Evolutionary conservation across 345 rosid species (phyloP).

Genomic region (Gynandropsis gynandra): DNA sequence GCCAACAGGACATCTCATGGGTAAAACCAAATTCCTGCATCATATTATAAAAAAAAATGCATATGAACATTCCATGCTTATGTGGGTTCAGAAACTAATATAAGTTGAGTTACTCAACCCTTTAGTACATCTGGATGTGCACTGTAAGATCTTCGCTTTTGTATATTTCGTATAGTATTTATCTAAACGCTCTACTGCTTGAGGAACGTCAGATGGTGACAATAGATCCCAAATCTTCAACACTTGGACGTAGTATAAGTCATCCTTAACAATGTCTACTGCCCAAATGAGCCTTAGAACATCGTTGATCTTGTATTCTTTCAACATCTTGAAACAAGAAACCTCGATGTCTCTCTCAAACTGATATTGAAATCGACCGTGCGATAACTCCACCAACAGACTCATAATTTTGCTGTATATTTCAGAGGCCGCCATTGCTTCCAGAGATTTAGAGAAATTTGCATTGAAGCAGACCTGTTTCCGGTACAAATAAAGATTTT

Average conservation of each 20-base stretch:
- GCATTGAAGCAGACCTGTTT: conserved; percentile 28
- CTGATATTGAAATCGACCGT: conserved; percentile 29
- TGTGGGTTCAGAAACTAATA: not conserved
- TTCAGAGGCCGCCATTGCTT: conserved; percentile 4
- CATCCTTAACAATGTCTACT: conserved; percentile 27
- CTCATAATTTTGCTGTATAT: conserved; percentile 11
- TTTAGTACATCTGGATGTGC: conserved; percentile 15
- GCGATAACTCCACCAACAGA: conserved; percentile 19
- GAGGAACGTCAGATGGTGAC: conserved; percentile 10
- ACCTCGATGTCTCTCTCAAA: conserved; percentile 1
- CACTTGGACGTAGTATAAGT: conserved; percentile 20
- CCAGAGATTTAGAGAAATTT: conserved; percentile 22
- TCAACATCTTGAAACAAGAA: conserved; percentile 26
- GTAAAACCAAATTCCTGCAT: conserved; percentile 15
- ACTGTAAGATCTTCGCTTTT: conserved; percentile 3
- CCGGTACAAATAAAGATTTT: conserved; percentile 11
- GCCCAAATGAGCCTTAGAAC: conserved; percentile 25
- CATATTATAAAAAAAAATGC: not conserved
- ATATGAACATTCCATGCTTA: not conserved
- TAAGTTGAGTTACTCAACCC: conserved; percentile 17
- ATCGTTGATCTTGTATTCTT: conserved; percentile 40
- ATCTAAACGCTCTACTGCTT: conserved; percentile 14
- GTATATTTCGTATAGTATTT: conserved; percentile 4
- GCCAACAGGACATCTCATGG: conserved; percentile 19
- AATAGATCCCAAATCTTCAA: conserved; percentile 34